A percentile compares a stretch with the other conserved stretches of the same genome.
Conservation (phyloP, 2,329 filamentous ascomycete genomes). For the Colletotrichum godetiae region DNA sequence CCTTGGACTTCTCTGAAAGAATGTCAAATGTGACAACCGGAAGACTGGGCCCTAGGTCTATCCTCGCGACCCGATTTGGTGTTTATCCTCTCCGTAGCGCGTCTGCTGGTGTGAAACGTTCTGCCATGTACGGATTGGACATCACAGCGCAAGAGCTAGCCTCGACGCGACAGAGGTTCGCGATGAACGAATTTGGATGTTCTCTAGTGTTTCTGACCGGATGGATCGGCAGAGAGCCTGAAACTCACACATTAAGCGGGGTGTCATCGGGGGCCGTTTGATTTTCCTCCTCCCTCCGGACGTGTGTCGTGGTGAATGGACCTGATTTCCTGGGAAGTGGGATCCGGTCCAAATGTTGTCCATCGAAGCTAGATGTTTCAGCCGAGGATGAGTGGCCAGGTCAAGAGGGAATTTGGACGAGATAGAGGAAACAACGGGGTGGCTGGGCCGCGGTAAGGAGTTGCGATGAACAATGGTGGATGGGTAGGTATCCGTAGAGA, state of each 20-base stretch:
- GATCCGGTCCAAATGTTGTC: background rate
- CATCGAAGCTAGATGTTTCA: background rate
- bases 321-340: background rate
- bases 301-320: background rate
- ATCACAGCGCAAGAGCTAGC: background rate
- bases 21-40: background rate
- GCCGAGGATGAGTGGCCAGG: background rate
- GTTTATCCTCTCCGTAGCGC: background rate
- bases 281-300: background rate
- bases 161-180: constrained; percentile 6
- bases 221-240: constrained; percentile 15
- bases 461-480: constrained; percentile 22
- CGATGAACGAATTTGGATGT: background rate
- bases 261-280: background rate
- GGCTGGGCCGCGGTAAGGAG: constrained; percentile 2
- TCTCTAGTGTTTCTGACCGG: constrained; percentile 15
- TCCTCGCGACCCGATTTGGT: background rate
- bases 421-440: background rate
- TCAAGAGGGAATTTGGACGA: background rate
- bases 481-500: background rate
- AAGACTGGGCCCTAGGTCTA: background rate
- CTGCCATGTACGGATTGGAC: background rate
- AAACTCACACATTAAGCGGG: constrained; percentile 8
- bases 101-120: background rate
- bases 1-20: background rate